Base-by-base conservation (phyloP, 1,284 basidiomycete species). In the Peniophora sp. region DNA sequence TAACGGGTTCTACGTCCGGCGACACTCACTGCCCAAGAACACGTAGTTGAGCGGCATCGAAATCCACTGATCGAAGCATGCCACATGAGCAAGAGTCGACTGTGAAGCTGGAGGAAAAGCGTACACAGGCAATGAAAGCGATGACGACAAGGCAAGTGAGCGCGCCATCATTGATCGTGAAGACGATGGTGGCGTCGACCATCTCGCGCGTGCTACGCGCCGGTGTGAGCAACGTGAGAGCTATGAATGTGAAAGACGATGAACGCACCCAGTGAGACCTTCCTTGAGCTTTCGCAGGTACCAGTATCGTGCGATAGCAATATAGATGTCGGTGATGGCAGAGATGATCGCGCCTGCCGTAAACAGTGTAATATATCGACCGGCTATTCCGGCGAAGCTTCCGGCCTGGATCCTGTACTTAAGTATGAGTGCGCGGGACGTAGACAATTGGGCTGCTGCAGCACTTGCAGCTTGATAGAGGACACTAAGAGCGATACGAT, bases 281-380 rank as follows among this genome's bases (percentile, higher is more conserved):
- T 56, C 47, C 10, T 57, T 54, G 14, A 51, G 54, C 20, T 39
- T 53, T 14, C 55, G 51, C n/a, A 59, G 50, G 52, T 56, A 60
- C 46, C 54, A 57, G 35, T 56, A 58, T 41, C 59, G 52, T 22
- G 52, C 51, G n/a, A 41, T 18, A 2, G 60, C 54, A 47, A 61
- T 53, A 3, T 60, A 47, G 22, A 61, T 27, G 44, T 61, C 60
- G 34, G 59, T 51, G 12, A 48, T 42, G 8, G 60, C 52, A 2
- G 60, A 59, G 17, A 53, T 49, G 9, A 57, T 43, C 24, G 60
- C 48, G n/a, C 60, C 60, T 9, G 59, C 51, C 11, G 60, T 61
- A 46, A 60, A 60, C 3, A 60, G 39, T 17, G 20, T 41, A 6
- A 17, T 41, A 22, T 17, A 41, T 22, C 20, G 6, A 41, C n/a